Conservation (phyloP, 345 rosid species). For the Zanthoxylum bungeanum region DNA sequence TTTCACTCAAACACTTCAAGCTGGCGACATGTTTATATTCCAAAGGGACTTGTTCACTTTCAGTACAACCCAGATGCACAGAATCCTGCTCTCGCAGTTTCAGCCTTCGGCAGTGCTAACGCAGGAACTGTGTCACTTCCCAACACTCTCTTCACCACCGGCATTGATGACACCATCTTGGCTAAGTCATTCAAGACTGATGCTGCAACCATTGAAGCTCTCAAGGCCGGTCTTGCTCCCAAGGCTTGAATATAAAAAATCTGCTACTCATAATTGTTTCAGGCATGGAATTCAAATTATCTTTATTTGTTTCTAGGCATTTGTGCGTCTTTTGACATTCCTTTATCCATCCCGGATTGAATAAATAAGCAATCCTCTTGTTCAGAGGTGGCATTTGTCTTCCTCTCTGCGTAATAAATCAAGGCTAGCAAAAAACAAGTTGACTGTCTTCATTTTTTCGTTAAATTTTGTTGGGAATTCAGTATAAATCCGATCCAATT, state of each 20-base stretch:
- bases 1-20: conserved; percentile 27
- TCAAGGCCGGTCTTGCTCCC: conserved; percentile 27
- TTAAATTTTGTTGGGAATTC: too few species aligned
- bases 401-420: too few species aligned
- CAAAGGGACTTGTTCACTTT: conserved; percentile 37
- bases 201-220: conserved; percentile 25
- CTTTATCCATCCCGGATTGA: not conserved
- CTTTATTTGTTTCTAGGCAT: not conserved
- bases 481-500: too few species aligned
- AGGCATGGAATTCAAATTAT: too few species aligned
- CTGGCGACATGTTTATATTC: conserved; percentile 32
- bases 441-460: too few species aligned
- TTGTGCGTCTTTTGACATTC: not conserved
- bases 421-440: too few species aligned
- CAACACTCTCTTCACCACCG: conserved; percentile 23
- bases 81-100: conserved; percentile 18
- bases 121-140: conserved; percentile 28
- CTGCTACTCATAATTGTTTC: not conserved
- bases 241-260: not conserved
- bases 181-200: conserved; percentile 38
- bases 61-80: conserved; percentile 20
- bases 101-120: conserved; percentile 33
- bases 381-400: too few species aligned
- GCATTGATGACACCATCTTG: conserved; percentile 32
- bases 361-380: not conserved